Base-by-base conservation (phyloP, 768 basidiomycete species). In the Pseudohyphozyma bogoriensis region DNA sequence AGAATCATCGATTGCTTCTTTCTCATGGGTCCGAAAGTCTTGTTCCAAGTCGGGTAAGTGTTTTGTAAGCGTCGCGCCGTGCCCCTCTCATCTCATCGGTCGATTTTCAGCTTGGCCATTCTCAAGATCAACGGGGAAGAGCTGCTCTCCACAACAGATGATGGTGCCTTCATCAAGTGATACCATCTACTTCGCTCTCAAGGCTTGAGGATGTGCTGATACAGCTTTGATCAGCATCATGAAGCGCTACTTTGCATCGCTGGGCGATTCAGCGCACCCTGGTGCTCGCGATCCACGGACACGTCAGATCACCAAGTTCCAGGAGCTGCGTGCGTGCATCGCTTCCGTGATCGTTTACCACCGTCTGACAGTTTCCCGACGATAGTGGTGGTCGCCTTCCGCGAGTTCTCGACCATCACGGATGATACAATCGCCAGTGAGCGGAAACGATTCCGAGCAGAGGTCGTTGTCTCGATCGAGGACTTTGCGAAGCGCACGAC, bases 1-100 rank as follows among this genome's bases (percentile, higher is more conserved):
- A 64, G 63, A 7, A 66, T 69, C 49, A 63, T 69, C 63, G 68
- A 69, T 45, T 69, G 68, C 54, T 68, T 64, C 55, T 85, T 96
- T 76, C 91, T 90, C 68, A 96, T 99, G 93, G 95, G 95, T 0
- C 89, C 92, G 0, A 97, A 93, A 69, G 95, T 99, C 2, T 76
- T 99, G 44, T 99, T 99, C 78, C 95, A 99, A 81, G 89, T 99
- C 56, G 93, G 91, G 89, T 91, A 72, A 73, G 85, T 76, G 53
- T 2, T 42, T n/a, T n/a, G n/a, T n/a, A n/a, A n/a, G n/a, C n/a
- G n/a, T 9, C 22, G 16, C 24, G 33, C 26, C 2, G 6, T 20
- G 20, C 22, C 31, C 29, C 26, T 36, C 66, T 59, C 12, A n/a
- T n/a, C n/a, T n/a, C n/a, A 8, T 0, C 11, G 31, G 12, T 35